Evolutionary conservation across 345 rosid species (phyloP).

Genomic region (Brassica carinata): DNA sequence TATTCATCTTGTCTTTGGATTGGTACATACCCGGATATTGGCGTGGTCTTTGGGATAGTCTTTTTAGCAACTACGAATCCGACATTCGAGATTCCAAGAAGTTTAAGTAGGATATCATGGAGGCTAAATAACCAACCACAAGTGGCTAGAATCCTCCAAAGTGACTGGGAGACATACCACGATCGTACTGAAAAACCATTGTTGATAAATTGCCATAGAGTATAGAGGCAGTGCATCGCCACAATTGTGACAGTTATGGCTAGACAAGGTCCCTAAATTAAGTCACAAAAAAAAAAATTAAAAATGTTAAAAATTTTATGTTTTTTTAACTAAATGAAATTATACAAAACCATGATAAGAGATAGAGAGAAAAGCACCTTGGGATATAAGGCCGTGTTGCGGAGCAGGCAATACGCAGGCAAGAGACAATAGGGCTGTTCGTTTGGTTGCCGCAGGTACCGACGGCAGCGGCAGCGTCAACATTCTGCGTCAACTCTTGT

Average conservation of each 20-base stretch:
- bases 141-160: slow-evolving; percentile 20
- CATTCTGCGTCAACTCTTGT: no score
- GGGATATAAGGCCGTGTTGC: slow-evolving; percentile 62
- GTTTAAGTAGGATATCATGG: slow-evolving; percentile 39
- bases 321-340: not conserved
- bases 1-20: not conserved
- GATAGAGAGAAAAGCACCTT: slow-evolving; percentile 41
- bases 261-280: slow-evolving; percentile 21
- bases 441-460: no score
- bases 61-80: slow-evolving; percentile 59
- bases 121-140: slow-evolving; percentile 50
- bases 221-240: slow-evolving; percentile 27
- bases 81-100: slow-evolving; percentile 51
- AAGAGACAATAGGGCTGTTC: no score
- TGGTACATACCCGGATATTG: not conserved
- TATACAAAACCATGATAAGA: not conserved
- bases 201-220: slow-evolving; percentile 31
- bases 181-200: slow-evolving; percentile 1
- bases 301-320: not conserved
- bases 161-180: slow-evolving; percentile 13
- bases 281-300: not conserved
- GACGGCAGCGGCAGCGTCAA: no score
- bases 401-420: slow-evolving; percentile 66
- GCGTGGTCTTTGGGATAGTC: slow-evolving; percentile 31
- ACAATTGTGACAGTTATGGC: slow-evolving; percentile 6